Conservation (phyloP, 2,329 filamentous ascomycete genomes). For the Chaetomium strumarium region DNA sequence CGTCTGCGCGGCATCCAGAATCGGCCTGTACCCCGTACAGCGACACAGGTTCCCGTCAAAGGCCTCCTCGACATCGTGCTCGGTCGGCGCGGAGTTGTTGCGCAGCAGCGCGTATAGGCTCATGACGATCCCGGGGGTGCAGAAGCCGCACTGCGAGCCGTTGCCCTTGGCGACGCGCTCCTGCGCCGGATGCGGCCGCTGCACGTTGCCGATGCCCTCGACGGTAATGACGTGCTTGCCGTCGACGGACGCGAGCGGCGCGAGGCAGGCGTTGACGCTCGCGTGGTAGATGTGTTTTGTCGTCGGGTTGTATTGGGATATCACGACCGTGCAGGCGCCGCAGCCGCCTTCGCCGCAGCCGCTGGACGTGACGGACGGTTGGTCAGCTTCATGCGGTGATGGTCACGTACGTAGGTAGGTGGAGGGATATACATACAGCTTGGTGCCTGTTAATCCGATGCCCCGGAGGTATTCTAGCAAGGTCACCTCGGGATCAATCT, state of each 20-base stretch:
- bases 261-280: slow-evolving; percentile 91
- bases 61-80: slow-evolving; percentile 86
- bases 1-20: slow-evolving; percentile 87
- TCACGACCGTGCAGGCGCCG: slow-evolving; percentile 90
- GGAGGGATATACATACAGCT: slow-evolving; percentile 50
- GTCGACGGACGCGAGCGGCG: slow-evolving; percentile 86
- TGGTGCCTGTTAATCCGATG: slow-evolving; percentile 90
- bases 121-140: slow-evolving; percentile 97
- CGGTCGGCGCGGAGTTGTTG: slow-evolving; percentile 71
- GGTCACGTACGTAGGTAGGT: not conserved
- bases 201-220: slow-evolving; percentile 86
- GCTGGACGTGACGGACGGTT: slow-evolving; percentile 29
- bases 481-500: slow-evolving; percentile 85
- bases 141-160: slow-evolving; percentile 91
- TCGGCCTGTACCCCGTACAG: slow-evolving; percentile 91
- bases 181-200: slow-evolving; percentile 81
- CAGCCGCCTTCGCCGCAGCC: slow-evolving; percentile 96
- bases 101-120: slow-evolving; percentile 88
- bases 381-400: not conserved
- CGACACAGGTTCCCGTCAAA: slow-evolving; percentile 96
- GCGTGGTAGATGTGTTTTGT: slow-evolving; percentile 93
- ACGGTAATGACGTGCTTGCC: slow-evolving; percentile 98
- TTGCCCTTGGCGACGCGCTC: slow-evolving; percentile 87
- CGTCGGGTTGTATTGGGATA: slow-evolving; percentile 89
- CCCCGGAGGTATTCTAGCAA: slow-evolving; percentile 89